Evolutionary conservation across 2,329 filamentous ascomycete genomes (phyloP), one percentile per base, ranked within the genome.

Genomic region (Huntiella decipiens): DNA sequence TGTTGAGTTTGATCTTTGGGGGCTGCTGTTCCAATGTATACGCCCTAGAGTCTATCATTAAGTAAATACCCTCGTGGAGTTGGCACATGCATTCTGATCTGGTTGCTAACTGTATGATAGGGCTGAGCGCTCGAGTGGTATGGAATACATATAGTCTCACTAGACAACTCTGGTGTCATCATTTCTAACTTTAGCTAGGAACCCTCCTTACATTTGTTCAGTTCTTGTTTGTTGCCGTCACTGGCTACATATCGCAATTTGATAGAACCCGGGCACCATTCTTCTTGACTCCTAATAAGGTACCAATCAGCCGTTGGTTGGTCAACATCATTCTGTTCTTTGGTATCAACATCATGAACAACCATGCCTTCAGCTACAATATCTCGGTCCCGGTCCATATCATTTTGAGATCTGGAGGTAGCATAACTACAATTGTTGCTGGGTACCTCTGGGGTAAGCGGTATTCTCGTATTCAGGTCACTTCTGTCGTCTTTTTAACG

Each of bases 1-100:
- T 92, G 44, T 32, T 50, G 32, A 35, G 40, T 44, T 71, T 96
- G 53, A 96, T 98, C 50, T 95, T 98, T 61, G 91, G 91, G 44
- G 91, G 91, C 28, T 94, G 86, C 59, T 94, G 87, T 64, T 85
- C 84, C 33, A 94, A 94, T 70, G 87, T 95, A n/a, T 96, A 93
- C 63, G 85, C 88, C 36, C 70, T 98, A 47, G 91, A 98, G 63
- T 82, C 84, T 40, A 93, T 96, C 55, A 77, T 98, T 58, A 92
- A 91, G 82, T 91, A 66, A 73, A 78, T 65, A 13, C 42, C 44
- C 10, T 28, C 12, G 17, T 10, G 17, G 19, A 17, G 11, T 15
- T 33, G 13, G n/a, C 22, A 10, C 8, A 19, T 28, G 16, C 6
- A 40, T 33, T 7, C 6, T 28, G 22, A 28, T 28, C 22, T 28